These are phyloP conservation scores for barley (Hordeum vulgare) DNA, from an alignment of 176 grass and related monocot species.

Conservation along the genomic window MorexV3_pseudomolecules_assembly NC_058523.1:420105703-420106202, in stretches of 20 bases:
- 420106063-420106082: conserved; percentile 66
- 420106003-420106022: background rate
- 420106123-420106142: conserved; percentile 55
- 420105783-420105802: background rate
- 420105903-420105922: no score
- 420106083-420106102: conserved; percentile 92
- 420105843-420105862: background rate
- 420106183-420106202: conserved; percentile 90
- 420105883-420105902: no score
- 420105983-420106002: background rate
- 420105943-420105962: conserved; percentile 6
- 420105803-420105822: background rate
- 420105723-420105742: background rate
- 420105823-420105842: background rate
- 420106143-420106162: conserved; percentile 86
- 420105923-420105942: background rate
- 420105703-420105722: conserved; percentile 4
- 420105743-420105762: conserved; percentile 16
- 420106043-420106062: background rate
- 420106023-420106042: background rate
- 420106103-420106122: conserved; percentile 61
- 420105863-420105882: no score
- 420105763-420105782: background rate
- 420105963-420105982: background rate
- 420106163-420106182: conserved; percentile 60